Evolutionary conservation across 306 rosid species (phyloP).

Genomic region (Prunus mume): DNA sequence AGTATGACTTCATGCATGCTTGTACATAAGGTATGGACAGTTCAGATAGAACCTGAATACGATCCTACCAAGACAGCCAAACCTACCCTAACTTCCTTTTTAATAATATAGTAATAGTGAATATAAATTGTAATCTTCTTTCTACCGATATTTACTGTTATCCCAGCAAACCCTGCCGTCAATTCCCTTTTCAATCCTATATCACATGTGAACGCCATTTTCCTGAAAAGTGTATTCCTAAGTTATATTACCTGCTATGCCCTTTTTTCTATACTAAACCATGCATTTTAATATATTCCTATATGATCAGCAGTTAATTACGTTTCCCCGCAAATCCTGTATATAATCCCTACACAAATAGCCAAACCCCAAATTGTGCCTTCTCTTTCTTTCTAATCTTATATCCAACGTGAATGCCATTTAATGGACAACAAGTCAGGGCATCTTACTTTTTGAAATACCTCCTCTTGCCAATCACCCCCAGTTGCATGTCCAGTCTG

Average conservation of each 20-base stretch:
- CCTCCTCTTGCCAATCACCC: slow-evolving; percentile 70
- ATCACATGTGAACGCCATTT: no score
- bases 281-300: no score
- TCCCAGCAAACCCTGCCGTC: background rate
- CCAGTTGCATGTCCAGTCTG: slow-evolving; percentile 59
- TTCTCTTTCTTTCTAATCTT: background rate
- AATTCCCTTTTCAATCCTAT: background rate
- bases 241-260: no score
- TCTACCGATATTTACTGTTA: no score
- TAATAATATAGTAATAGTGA: no score
- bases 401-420: background rate
- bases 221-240: no score
- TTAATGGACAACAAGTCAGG: background rate
- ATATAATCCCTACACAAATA: background rate
- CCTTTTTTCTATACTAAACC: no score
- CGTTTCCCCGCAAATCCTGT: no score
- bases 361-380: background rate
- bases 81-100: background rate
- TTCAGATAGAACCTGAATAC: background rate
- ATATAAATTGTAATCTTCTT: no score
- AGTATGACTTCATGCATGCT: background rate
- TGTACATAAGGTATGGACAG: no score
- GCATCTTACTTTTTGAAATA: slow-evolving; percentile 56
- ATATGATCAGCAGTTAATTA: background rate
- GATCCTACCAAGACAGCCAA: background rate